Percentiles rank a stretch among this genome's conserved stretches.
Evolutionary conservation across 148 eudicot genomes (phyloP).

Genomic region (Amaranthus hypochondriacus): DNA sequence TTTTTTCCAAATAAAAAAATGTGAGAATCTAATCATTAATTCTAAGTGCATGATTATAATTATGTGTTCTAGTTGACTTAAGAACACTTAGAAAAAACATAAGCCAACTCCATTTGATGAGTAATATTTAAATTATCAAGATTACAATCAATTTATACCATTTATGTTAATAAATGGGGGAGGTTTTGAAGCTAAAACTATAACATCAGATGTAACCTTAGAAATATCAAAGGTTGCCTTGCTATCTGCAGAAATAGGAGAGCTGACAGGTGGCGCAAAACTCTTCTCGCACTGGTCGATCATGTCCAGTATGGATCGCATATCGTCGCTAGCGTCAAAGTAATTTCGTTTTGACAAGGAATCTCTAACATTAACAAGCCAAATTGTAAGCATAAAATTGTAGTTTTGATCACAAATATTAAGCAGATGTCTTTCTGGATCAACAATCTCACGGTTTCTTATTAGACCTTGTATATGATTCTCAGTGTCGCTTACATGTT

Average conservation of each 20-base stretch:
- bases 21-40: no score
- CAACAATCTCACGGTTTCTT: background rate
- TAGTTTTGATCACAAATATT: no score
- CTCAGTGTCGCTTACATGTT: background rate
- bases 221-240: conserved; percentile 5
- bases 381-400: no score
- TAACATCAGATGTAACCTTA: conserved; percentile 2
- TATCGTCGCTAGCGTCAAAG: background rate
- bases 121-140: no score
- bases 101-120: no score
- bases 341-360: background rate
- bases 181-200: background rate
- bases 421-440: no score
- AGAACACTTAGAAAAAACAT: no score
- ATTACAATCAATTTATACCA: no score
- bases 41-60: no score
- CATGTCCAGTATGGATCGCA: background rate
- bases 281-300: conserved; percentile 1
- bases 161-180: background rate
- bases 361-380: no score
- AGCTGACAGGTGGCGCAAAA: background rate
- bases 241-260: conserved; percentile 10
- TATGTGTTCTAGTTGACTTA: no score
- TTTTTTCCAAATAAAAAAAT: no score
- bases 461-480: background rate